phyloP scores from a whole-genome alignment of 345 rosid species.

The Citrus reticulata region DNA sequence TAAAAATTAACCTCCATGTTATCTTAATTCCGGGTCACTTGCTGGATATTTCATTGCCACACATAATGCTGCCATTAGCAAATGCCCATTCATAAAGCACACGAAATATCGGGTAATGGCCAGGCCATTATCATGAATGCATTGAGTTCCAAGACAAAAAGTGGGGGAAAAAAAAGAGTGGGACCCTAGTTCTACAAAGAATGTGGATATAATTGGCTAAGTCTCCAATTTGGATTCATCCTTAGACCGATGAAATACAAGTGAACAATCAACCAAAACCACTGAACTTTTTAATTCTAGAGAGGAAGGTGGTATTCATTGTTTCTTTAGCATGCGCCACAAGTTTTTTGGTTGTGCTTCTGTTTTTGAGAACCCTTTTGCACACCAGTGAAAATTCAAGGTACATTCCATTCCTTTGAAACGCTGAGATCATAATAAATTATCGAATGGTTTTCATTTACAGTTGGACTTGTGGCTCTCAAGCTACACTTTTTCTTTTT shows the following conservation, averaged over 20 bases:
- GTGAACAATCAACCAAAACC: not conserved
- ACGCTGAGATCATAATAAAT: not conserved
- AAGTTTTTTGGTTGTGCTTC: not conserved
- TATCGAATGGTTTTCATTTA: not conserved
- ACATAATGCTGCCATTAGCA: too few relatives aligned
- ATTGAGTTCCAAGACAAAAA: not conserved
- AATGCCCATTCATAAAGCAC: not conserved
- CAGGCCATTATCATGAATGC: not conserved
- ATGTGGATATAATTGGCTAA: constrained; percentile 6
- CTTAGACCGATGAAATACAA: not conserved
- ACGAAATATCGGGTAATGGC: not conserved
- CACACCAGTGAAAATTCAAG: not conserved
- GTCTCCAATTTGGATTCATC: not conserved
- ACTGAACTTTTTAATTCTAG: not conserved
- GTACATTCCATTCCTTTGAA: not conserved
- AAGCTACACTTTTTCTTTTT: too few relatives aligned
- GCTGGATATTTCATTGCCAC: not conserved
- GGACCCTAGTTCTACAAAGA: not conserved
- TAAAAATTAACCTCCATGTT: not conserved
- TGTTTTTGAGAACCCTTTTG: not conserved
- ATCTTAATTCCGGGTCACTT: not conserved
- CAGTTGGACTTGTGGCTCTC: not conserved
- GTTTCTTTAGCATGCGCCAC: constrained; percentile 11
- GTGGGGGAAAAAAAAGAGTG: too few relatives aligned
- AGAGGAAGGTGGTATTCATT: constrained; percentile 6